Evolutionary conservation across 257 asterid species (phyloP), one percentile per base, ranked within the genome.

Genomic region (Ballota nigra): DNA sequence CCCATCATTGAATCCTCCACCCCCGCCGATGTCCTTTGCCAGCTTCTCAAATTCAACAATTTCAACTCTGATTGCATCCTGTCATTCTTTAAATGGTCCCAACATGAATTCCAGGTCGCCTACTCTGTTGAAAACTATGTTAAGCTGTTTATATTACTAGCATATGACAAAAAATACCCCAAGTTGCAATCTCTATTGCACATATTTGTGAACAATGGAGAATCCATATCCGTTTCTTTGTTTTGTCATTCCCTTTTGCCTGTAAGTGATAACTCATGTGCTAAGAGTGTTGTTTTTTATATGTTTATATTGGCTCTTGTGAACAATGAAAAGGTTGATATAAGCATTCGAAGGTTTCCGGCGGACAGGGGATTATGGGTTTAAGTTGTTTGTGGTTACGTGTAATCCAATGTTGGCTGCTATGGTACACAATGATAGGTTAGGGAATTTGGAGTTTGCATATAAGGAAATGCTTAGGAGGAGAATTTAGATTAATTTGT

Each of bases 391-490:
- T 3, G 71, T 63, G 16, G 13, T 75, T 70, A 86, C 97, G 0
- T 89, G 96, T 72, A 94, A 91, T 67, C 69, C 84, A 4, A 36
- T 91, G 86, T 64, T 94, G 78, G 72, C 75, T 41, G 79, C 64
- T 23, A 68, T 94, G 80, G 92, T 84, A 65, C 80, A 81, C 60
- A 78, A 74, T 68, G 78, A 85, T 36, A 88, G 80, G 55, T 73
- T 79, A 51, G 87, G 82, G 33, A 75, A 56, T 66, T 52, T 83
- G 73, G 96, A 94, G 77, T 80, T 71, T 72, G 81, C 83, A 70
- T 94, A 83, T 70, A 91, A 84, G 80, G 92, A 85, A 84, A 87
- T 91, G 88, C 65, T 81, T 60, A 84, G 84, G 92, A 86, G 99
- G 82, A 94, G 88, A 74, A 61, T 87, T 75, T 71, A 24, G 76